Percentiles rank a stretch among this genome's conserved stretches.
Conservation (phyloP, 176 grass and related monocot species). For the Musa troglodytarum region DNA sequence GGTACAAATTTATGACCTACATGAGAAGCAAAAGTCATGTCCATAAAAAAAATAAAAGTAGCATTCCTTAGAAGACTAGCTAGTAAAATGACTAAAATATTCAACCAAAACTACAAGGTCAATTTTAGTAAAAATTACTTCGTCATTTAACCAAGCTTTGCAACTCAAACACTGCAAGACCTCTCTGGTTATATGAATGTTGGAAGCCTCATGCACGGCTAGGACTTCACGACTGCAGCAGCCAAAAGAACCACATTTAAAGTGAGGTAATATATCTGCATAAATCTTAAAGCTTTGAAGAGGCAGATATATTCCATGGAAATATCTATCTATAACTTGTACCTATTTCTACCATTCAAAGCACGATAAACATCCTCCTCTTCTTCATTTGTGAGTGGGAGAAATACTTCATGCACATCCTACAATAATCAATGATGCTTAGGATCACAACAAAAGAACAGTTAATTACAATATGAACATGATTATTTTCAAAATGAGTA, state of each 20-base stretch:
- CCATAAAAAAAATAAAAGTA: constrained; percentile 9
- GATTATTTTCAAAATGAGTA: neutral
- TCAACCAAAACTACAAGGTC: constrained; percentile 1
- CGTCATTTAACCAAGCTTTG: constrained; percentile 65
- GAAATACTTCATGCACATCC: constrained; percentile 42
- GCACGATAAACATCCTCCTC: constrained; percentile 32
- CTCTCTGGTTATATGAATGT: constrained; percentile 73
- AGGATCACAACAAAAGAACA: constrained; percentile 1
- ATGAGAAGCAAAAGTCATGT: constrained; percentile 6
- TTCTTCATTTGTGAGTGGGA: constrained; percentile 54
- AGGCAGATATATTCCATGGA: neutral
- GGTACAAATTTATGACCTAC: constrained; percentile 80
- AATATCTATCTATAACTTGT: constrained; percentile 3
- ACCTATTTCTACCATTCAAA: constrained; percentile 54
- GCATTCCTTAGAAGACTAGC: neutral
- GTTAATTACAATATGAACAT: neutral
- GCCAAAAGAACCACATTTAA: neutral
- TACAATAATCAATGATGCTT: constrained; percentile 18
- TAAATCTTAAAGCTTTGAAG: neutral
- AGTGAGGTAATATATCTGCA: neutral
- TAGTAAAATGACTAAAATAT: neutral
- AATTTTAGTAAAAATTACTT: constrained; percentile 35
- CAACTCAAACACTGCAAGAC: constrained; percentile 53
- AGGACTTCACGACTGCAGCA: constrained; percentile 43
- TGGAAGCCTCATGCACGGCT: constrained; percentile 46